Evolutionary conservation across 2,329 filamentous ascomycete genomes (phyloP).

Genomic region (Didymosphaeria variabile): DNA sequence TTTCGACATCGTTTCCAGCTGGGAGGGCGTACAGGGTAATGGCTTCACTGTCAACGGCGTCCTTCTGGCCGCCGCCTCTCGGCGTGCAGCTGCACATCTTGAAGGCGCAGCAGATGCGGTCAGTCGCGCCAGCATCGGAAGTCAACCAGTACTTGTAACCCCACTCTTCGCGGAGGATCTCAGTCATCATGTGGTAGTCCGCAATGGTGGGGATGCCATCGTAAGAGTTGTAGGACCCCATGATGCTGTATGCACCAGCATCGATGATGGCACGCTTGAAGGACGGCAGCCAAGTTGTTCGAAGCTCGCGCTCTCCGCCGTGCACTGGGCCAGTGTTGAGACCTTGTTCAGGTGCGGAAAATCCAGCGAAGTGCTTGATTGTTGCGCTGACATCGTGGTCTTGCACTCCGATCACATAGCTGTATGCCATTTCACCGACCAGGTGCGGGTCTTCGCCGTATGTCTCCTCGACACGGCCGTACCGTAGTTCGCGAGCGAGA

Average conservation of each 20-base stretch:
- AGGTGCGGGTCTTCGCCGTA: conserved; percentile 75
- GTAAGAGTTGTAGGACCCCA: conserved; percentile 79
- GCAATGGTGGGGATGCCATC: conserved; percentile 75
- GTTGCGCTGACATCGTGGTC: conserved; percentile 72
- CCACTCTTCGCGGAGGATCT: conserved; percentile 75
- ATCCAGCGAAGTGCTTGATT: conserved; percentile 79
- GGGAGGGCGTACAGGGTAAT: conserved; percentile 71
- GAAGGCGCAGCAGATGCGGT: conserved; percentile 71
- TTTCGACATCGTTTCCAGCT: conserved; percentile 77
- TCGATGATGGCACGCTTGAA: conserved; percentile 78
- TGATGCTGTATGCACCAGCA: conserved; percentile 71
- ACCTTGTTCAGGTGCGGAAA: conserved; percentile 74
- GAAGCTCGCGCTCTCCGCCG: conserved; percentile 63
- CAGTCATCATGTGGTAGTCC: conserved; percentile 70
- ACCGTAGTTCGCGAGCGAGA: conserved; percentile 75
- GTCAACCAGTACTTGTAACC: conserved; percentile 75
- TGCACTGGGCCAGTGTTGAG: conserved; percentile 72
- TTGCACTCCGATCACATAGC: conserved; percentile 69
- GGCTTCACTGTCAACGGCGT: conserved; percentile 66
- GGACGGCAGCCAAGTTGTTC: conserved; percentile 63
- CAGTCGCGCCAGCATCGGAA: conserved; percentile 75
- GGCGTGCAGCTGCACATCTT: conserved; percentile 66
- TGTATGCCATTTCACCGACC: conserved; percentile 72
- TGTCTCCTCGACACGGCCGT: conserved; percentile 77
- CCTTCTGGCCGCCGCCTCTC: conserved; percentile 23